phyloP scores from a whole-genome alignment of 345 rosid genomes.

The Odontarrhena argentea region DNA sequence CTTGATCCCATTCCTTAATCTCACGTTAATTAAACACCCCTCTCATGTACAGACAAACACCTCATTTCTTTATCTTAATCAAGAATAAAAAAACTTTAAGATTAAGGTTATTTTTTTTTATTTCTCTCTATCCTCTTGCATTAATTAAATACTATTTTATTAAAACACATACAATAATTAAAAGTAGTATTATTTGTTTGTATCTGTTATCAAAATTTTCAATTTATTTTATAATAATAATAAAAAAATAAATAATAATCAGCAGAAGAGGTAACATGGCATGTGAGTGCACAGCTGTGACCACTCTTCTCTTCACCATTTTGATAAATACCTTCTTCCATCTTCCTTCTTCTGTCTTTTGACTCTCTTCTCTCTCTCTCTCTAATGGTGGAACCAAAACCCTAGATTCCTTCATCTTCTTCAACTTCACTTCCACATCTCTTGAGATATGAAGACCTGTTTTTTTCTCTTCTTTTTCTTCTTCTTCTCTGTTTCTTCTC shows the following conservation, averaged over 20 bases:
- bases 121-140: slow-evolving; percentile 16
- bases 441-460: slow-evolving; percentile 37
- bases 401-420: slow-evolving; percentile 34
- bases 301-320: slow-evolving; percentile 53
- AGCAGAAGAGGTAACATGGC: slow-evolving; percentile 68
- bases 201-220: slow-evolving; percentile 36
- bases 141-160: slow-evolving; percentile 1
- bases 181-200: slow-evolving; percentile 44
- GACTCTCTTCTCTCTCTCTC: slow-evolving; percentile 46
- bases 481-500: slow-evolving; percentile 37
- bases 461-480: slow-evolving; percentile 30
- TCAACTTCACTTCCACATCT: slow-evolving; percentile 9
- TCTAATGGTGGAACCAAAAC: slow-evolving; percentile 54
- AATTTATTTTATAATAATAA: slow-evolving; percentile 2
- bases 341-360: slow-evolving; percentile 47
- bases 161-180: slow-evolving; percentile 28
- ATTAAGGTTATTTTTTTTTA: slow-evolving; percentile 28
- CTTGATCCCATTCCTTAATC: slow-evolving; percentile 42
- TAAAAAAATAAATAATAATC: slow-evolving; percentile 14
- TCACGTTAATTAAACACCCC: slow-evolving; percentile 41
- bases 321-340: slow-evolving; percentile 65
- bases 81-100: not conserved
- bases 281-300: slow-evolving; percentile 89
- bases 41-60: slow-evolving; percentile 45
- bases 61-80: slow-evolving; percentile 29